Evolutionary conservation across 2,329 filamentous ascomycete species (phyloP).

Genomic region (Neonectria faginata): DNA sequence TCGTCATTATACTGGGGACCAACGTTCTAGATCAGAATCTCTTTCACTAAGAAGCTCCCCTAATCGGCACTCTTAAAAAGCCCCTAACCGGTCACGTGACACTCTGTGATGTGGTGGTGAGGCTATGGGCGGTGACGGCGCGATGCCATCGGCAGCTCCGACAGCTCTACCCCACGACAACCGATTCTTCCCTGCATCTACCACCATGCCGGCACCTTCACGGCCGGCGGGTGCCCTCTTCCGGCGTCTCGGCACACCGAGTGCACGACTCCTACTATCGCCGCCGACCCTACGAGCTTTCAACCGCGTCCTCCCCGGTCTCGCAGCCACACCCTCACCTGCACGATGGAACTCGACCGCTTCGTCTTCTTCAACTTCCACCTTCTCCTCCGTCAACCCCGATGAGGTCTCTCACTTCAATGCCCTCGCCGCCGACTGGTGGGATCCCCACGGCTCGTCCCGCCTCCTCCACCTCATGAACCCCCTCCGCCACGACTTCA

Average conservation of each 20-base stretch:
- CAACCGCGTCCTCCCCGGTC: slow-evolving; percentile 19
- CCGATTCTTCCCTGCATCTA: slow-evolving; percentile 20
- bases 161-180: slow-evolving; percentile 21
- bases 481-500: slow-evolving; percentile 93
- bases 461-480: slow-evolving; percentile 98
- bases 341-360: slow-evolving; percentile 39
- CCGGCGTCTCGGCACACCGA: slow-evolving; percentile 35
- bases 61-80: no score
- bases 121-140: no score
- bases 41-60: no score
- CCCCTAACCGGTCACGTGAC: no score
- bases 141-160: slow-evolving; percentile 17
- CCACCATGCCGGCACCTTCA: slow-evolving; percentile 43
- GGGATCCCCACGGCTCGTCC: slow-evolving; percentile 94
- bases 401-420: slow-evolving; percentile 96
- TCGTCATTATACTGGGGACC: no score
- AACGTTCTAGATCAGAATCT: no score
- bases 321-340: slow-evolving; percentile 13
- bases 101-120: no score
- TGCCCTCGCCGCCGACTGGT: slow-evolving; percentile 92
- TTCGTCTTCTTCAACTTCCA: slow-evolving; percentile 25
- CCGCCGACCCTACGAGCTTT: slow-evolving; percentile 21
- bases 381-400: slow-evolving; percentile 81
- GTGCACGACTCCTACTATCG: slow-evolving; percentile 14
- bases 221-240: slow-evolving; percentile 39